phyloP scores from a whole-genome alignment of 2,329 filamentous ascomycete species.

The Amesomyces nigricolor region DNA sequence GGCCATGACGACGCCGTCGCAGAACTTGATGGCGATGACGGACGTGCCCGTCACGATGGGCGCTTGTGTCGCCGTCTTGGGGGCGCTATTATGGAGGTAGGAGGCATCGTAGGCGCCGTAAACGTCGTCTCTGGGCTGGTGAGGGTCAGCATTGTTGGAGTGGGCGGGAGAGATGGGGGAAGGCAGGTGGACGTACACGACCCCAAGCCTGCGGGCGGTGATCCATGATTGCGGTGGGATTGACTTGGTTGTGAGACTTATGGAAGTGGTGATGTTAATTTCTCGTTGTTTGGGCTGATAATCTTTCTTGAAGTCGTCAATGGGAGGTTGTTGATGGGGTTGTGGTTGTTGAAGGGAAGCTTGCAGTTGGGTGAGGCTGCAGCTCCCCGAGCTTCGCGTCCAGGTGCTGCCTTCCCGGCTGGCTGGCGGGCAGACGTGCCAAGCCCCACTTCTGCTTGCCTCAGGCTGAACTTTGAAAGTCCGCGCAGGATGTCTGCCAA shows the following conservation, averaged over 20 bases:
- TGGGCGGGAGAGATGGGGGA: not conserved
- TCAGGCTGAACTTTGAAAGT: slow-evolving; percentile 10
- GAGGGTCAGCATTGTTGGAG: slow-evolving; percentile 4
- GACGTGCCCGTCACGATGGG: slow-evolving; percentile 96
- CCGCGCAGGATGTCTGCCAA: not conserved
- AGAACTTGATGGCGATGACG: slow-evolving; percentile 91
- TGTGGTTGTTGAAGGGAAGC: slow-evolving; percentile 14
- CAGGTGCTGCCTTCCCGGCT: slow-evolving; percentile 28
- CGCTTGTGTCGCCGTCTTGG: slow-evolving; percentile 81
- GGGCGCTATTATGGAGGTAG: slow-evolving; percentile 66
- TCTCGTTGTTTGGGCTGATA: not conserved
- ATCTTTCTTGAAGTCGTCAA: not conserved
- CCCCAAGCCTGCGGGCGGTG: slow-evolving; percentile 69
- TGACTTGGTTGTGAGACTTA: not conserved
- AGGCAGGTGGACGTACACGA: slow-evolving; percentile 48
- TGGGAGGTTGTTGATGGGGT: not conserved
- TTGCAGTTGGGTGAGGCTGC: slow-evolving; percentile 24
- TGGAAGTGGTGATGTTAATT: not conserved
- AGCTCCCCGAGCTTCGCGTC: slow-evolving; percentile 31
- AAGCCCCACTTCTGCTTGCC: slow-evolving; percentile 17
- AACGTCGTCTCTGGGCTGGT: slow-evolving; percentile 89
- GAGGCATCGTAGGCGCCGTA: slow-evolving; percentile 90
- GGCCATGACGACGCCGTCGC: slow-evolving; percentile 91
- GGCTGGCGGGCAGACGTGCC: slow-evolving; percentile 11
- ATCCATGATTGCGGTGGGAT: slow-evolving; percentile 47